Base-by-base conservation (phyloP, 768 basidiomycete species). In the Lactifluus echinatus region DNA sequence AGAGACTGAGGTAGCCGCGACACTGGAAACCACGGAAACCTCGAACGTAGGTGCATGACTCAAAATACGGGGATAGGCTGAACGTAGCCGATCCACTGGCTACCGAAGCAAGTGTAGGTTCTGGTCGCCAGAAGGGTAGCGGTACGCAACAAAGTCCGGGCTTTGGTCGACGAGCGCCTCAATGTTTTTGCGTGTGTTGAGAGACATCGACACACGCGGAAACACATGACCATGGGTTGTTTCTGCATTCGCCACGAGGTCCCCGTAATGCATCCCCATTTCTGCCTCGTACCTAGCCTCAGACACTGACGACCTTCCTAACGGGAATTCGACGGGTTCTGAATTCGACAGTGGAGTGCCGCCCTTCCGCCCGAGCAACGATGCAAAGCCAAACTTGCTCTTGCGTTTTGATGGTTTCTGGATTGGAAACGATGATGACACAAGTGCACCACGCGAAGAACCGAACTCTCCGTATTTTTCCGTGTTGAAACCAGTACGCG, bases 121-220 rank as follows among this genome's bases (percentile, higher is more conserved):
- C 63, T 87, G 84, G 63, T 87, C 84, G 61, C 76, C 80, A 14
- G 89, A 90, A 7, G 90, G 90, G 69, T 93, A 93, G 39, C 89
- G 82, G 68, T 92, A 91, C 3, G 89, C 87, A 58, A 92, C 83
- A 66, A 93, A 92, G 17, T 91, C 87, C 3, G 80, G 70, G 67
- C 90, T 89, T 70, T 88, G 90, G n/a, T 84, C 78, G n/a, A 93
- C 87, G 21, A 89, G 76, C 63, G 85, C 82, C 64, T 88, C 87
- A 53, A 89, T 75, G 46, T 82, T 82, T 73, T 83, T 89, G 55
- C 84, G 79, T 17, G 85, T 83, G 10, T 77, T 76, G 19, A 82
- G 44, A 8, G 55, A 52, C 61, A 62, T 73, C 40, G 85, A 87
- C 75, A 83, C 75, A 51, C 85, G 76, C 47, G 81, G 73, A 21